These are phyloP conservation scores for Naganishia randhawae DNA, from an alignment of 768 basidiomycete genomes.

Conservation along the genomic window DNA sequence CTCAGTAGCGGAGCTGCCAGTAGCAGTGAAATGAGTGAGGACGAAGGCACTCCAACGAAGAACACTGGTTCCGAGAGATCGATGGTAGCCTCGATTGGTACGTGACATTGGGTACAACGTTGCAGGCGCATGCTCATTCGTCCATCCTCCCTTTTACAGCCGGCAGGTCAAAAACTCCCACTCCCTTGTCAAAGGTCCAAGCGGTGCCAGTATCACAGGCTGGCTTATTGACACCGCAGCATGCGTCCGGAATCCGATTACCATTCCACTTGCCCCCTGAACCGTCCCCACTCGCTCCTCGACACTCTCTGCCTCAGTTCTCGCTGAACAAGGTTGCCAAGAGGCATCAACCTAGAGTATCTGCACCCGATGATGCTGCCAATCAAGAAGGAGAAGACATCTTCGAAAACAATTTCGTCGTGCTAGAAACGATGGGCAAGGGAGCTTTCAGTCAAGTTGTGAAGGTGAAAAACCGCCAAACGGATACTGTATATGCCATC, in stretches of 20 bases:
- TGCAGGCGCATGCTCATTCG: background rate
- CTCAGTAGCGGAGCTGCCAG: conserved; percentile 33
- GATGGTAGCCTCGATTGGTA: conserved; percentile 11
- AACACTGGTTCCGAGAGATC: background rate
- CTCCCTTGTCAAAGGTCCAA: conserved; percentile 22
- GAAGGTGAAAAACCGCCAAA: conserved; percentile 55
- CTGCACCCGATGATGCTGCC: conserved; percentile 46
- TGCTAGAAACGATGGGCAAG: conserved; percentile 75
- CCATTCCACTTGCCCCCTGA: conserved; percentile 15
- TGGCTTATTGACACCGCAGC: conserved; percentile 9
- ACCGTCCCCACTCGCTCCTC: conserved; percentile 18
- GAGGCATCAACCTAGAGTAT: conserved; percentile 33
- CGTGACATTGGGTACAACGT: background rate
- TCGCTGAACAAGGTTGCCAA: conserved; percentile 27
- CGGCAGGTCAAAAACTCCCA: conserved; percentile 22
- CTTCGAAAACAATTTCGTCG: conserved; percentile 75
- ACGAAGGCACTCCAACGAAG: conserved; percentile 48
- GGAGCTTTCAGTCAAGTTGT: conserved; percentile 93
- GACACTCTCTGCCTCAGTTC: conserved; percentile 36
- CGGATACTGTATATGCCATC: conserved; percentile 65
- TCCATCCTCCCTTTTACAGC: background rate
- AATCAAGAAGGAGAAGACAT: conserved; percentile 44
- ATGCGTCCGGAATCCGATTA: background rate
- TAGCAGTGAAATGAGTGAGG: conserved; percentile 41
- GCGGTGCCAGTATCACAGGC: background rate